These are phyloP conservation scores for Xylaria palmicola DNA, from an alignment of 495 filamentous ascomycete genomes.

Conservation along the genomic window DNA sequence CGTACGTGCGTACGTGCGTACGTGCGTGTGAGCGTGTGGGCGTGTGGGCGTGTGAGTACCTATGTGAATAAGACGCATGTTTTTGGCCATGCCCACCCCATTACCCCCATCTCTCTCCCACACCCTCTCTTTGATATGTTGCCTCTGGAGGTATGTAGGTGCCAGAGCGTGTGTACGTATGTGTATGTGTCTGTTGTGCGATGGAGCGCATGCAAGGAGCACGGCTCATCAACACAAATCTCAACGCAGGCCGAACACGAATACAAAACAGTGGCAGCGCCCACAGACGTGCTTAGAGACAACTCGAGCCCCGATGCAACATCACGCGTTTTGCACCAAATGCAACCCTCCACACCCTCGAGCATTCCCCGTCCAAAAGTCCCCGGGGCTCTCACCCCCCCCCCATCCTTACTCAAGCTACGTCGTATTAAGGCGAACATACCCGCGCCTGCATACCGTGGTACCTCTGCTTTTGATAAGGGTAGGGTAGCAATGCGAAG, in stretches of 20 bases:
- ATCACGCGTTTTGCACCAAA: background rate
- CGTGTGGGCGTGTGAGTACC: background rate
- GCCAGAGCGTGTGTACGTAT: background rate
- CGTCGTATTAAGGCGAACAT: slow-evolving; percentile 11
- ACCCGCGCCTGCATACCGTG: slow-evolving; percentile 11
- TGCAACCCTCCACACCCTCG: slow-evolving; percentile 7
- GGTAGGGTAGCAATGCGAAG: slow-evolving; percentile 7
- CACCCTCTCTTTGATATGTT: background rate
- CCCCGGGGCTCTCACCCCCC: slow-evolving; percentile 6
- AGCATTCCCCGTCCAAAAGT: background rate
- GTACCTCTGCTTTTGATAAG: background rate
- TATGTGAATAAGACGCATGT: background rate
- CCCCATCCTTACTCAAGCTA: background rate
- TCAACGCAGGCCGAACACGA: no score
- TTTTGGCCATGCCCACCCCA: background rate
- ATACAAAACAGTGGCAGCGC: slow-evolving; percentile 4
- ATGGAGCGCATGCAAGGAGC: background rate
- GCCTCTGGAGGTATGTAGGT: background rate
- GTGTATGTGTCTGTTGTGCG: background rate
- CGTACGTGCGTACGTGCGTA: background rate
- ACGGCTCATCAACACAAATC: background rate
- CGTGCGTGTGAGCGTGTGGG: background rate
- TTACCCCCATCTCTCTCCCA: background rate
- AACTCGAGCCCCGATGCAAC: slow-evolving; percentile 13
- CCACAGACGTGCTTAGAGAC: no score